Evolutionary conservation across 1,284 basidiomycete genomes (phyloP).

Genomic region (Naganishia sp.): DNA sequence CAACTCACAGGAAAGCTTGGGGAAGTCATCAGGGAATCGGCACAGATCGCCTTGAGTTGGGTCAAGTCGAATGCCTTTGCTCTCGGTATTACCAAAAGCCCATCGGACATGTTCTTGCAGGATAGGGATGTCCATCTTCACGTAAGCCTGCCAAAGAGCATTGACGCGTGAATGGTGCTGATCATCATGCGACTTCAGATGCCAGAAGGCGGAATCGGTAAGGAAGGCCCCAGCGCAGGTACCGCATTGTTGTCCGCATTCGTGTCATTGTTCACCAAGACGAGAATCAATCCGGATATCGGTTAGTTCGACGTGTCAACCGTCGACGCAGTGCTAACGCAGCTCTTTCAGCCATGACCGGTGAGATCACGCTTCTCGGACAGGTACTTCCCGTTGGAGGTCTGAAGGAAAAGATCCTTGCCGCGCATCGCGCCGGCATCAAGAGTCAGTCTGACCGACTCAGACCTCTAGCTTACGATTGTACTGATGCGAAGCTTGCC

Average conservation of each 20-base stretch:
- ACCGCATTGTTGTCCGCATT: conserved; percentile 90
- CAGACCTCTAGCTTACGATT: background rate
- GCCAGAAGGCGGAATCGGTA: conserved; percentile 93
- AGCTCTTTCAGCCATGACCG: conserved; percentile 79
- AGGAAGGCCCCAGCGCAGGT: conserved; percentile 95
- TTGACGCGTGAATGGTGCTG: conserved; percentile 11
- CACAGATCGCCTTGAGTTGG: conserved; percentile 91
- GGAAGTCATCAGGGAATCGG: conserved; percentile 94
- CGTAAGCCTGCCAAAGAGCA: conserved; percentile 54
- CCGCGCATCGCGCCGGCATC: conserved; percentile 90
- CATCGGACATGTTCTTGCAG: conserved; percentile 73
- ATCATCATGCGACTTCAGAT: conserved; percentile 31
- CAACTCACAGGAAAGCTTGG: conserved; percentile 96
- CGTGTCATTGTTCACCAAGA: conserved; percentile 84
- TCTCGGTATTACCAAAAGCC: conserved; percentile 75
- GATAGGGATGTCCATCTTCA: conserved; percentile 87
- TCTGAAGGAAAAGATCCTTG: conserved; percentile 91
- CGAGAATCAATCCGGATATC: conserved; percentile 77
- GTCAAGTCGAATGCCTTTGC: conserved; percentile 86
- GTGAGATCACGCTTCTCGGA: conserved; percentile 87
- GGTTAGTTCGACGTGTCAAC: conserved; percentile 59
- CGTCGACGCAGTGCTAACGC: conserved; percentile 5
- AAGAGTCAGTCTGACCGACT: conserved; percentile 60
- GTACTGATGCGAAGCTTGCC: conserved; percentile 19
- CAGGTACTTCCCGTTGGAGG: conserved; percentile 92